These are phyloP conservation scores for Diaporthe eres DNA, from an alignment of 2,329 filamentous ascomycete species.

Conservation along the genomic window DNA sequence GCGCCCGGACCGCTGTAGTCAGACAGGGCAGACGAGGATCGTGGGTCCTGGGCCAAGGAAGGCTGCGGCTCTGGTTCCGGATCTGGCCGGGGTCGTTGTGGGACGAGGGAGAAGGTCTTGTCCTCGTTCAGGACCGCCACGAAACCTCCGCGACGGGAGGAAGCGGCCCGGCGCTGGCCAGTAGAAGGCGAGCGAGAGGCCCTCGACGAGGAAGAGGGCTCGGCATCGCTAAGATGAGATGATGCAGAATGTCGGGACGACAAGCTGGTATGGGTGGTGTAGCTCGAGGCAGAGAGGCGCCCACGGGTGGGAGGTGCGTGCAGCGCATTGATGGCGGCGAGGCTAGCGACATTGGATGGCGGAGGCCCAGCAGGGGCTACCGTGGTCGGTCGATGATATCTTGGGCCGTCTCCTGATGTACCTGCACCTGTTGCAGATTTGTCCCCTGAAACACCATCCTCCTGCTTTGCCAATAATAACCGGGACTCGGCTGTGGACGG, in stretches of 20 bases:
- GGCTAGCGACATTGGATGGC: slow-evolving; percentile 53
- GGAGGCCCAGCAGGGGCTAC: slow-evolving; percentile 53
- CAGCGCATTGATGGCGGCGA: slow-evolving; percentile 53
- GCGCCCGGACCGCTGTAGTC: slow-evolving; percentile 38
- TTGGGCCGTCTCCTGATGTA: slow-evolving; percentile 50
- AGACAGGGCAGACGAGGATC: slow-evolving; percentile 43
- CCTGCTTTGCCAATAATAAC: slow-evolving; percentile 44
- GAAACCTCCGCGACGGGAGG: slow-evolving; percentile 59
- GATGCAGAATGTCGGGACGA: slow-evolving; percentile 38
- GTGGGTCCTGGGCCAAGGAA: slow-evolving; percentile 37
- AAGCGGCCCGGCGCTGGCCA: slow-evolving; percentile 50
- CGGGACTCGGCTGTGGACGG: slow-evolving; percentile 44
- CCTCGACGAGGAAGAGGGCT: slow-evolving; percentile 45
- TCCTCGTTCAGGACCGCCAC: slow-evolving; percentile 67
- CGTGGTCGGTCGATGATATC: slow-evolving; percentile 49
- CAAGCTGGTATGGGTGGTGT: slow-evolving; percentile 38
- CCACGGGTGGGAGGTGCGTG: slow-evolving; percentile 44
- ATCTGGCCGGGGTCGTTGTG: slow-evolving; percentile 46
- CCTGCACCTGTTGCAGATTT: slow-evolving; percentile 53
- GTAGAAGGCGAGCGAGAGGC: slow-evolving; percentile 43
- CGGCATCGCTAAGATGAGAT: slow-evolving; percentile 44
- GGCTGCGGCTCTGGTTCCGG: slow-evolving; percentile 36
- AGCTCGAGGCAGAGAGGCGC: slow-evolving; percentile 36
- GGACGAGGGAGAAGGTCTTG: slow-evolving; percentile 67
- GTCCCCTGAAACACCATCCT: slow-evolving; percentile 61